phyloP scores from a whole-genome alignment of 2,329 filamentous ascomycete genomes.

The Coniochaeta prunicola region DNA sequence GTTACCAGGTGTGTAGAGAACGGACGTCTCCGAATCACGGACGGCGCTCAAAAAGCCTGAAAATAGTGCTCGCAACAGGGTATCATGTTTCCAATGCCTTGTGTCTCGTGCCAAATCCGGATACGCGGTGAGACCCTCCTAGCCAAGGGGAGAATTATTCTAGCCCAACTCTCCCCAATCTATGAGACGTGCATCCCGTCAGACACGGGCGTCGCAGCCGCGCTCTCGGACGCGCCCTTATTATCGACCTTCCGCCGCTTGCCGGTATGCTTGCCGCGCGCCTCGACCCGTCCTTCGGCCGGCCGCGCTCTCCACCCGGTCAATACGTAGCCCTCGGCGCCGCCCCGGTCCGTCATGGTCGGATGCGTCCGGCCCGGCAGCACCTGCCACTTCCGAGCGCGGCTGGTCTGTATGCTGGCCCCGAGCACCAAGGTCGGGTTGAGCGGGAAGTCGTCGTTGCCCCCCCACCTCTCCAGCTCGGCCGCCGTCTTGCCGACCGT shows the following conservation, averaged over 20 bases:
- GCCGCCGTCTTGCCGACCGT: slow-evolving; percentile 33
- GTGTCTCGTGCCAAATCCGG: neutral
- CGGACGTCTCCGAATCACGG: no score
- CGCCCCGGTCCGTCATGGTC: slow-evolving; percentile 82
- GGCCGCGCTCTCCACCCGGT: slow-evolving; percentile 77
- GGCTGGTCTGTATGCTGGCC: slow-evolving; percentile 71
- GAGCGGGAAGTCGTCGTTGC: slow-evolving; percentile 72
- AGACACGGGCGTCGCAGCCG: slow-evolving; percentile 6
- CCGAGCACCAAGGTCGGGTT: slow-evolving; percentile 81
- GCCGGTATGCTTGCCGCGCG: slow-evolving; percentile 59
- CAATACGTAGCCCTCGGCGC: slow-evolving; percentile 85
- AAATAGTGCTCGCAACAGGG: no score
- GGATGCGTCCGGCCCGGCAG: slow-evolving; percentile 88
- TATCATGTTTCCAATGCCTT: neutral
- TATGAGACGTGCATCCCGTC: neutral
- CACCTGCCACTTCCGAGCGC: slow-evolving; percentile 80
- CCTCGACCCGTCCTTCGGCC: slow-evolving; percentile 70
- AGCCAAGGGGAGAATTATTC: neutral
- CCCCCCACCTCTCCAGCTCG: slow-evolving; percentile 48
- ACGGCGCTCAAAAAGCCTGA: no score
- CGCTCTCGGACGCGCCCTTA: neutral
- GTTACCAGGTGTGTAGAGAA: no score
- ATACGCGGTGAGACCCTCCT: neutral
- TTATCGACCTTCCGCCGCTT: slow-evolving; percentile 58
- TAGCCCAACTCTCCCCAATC: neutral